Conservation (phyloP, 192 early-diverging fungal genomes). For the Phlyctochytrium planicorne region DNA sequence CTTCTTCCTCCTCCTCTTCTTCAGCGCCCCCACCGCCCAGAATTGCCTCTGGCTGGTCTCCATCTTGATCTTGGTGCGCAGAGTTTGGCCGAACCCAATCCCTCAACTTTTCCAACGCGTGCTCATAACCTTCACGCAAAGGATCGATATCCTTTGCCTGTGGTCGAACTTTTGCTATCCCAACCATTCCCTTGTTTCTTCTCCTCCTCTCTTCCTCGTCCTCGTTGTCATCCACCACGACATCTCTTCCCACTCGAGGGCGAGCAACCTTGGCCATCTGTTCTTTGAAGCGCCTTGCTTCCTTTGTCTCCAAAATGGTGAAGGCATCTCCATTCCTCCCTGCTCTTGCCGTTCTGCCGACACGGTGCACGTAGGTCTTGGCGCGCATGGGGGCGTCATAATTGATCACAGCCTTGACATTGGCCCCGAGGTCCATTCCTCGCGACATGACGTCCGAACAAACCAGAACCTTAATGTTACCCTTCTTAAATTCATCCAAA, state of each 20-base stretch:
- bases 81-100: background rate
- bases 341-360: conserved; percentile 91
- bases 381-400: conserved; percentile 86
- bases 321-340: conserved; percentile 68
- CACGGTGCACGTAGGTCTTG: conserved; percentile 94
- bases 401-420: conserved; percentile 79
- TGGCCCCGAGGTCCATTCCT: conserved; percentile 81
- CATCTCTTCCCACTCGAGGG: conserved; percentile 1
- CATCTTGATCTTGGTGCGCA: no score
- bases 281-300: conserved; percentile 47
- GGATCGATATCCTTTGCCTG: background rate
- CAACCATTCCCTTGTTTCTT: background rate
- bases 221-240: conserved; percentile 14
- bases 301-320: conserved; percentile 36
- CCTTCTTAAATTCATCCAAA: conserved; percentile 25
- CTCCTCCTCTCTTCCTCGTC: conserved; percentile 2
- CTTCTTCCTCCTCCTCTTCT: background rate
- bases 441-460: conserved; percentile 90
- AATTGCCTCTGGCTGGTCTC: no score
- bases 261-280: conserved; percentile 21
- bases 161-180: background rate
- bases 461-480: conserved; percentile 49
- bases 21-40: background rate
- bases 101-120: background rate
- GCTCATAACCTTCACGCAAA: background rate